Conservation (phyloP, 202 grass and related monocot genomes). For the Panicum virgatum region DNA sequence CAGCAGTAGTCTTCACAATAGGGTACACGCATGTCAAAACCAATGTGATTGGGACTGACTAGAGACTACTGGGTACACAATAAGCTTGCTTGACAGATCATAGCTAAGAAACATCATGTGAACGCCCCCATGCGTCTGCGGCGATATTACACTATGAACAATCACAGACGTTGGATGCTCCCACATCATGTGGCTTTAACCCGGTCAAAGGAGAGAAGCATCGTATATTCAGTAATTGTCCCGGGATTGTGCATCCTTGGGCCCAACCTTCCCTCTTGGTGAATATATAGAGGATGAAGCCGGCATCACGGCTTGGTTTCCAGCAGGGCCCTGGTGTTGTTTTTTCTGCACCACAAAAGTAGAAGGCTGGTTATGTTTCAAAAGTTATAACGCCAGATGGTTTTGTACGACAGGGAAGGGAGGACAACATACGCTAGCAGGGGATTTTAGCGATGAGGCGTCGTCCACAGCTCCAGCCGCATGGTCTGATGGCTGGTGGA, state of each 20-base stretch:
- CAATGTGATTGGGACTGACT: conserved; percentile 38
- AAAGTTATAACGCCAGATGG: neutral
- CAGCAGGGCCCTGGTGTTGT: conserved; percentile 17
- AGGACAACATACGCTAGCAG: conserved; percentile 39
- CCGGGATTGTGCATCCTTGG: neutral
- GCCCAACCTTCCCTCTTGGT: conserved; percentile 1
- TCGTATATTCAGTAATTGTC: conserved; percentile 26
- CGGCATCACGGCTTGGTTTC: conserved; percentile 25
- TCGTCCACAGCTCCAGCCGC: conserved; percentile 48
- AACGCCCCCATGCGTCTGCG: neutral
- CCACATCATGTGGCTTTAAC: neutral
- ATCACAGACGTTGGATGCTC: neutral
- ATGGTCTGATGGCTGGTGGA: conserved; percentile 55
- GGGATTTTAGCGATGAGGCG: conserved; percentile 36
- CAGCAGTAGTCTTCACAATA: neutral
- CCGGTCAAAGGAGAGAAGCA: neutral
- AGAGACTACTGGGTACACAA: conserved; percentile 18
- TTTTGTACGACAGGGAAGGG: neutral
- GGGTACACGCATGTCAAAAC: conserved; percentile 31
- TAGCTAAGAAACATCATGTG: neutral
- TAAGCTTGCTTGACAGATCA: neutral
- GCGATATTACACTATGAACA: conserved; percentile 34
- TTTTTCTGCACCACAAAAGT: conserved; percentile 41
- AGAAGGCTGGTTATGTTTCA: neutral
- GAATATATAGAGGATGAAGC: conserved; percentile 27